Evolutionary conservation across 805 yeast species (phyloP).

Genomic region (Cyberlindnera mississippiensis): DNA sequence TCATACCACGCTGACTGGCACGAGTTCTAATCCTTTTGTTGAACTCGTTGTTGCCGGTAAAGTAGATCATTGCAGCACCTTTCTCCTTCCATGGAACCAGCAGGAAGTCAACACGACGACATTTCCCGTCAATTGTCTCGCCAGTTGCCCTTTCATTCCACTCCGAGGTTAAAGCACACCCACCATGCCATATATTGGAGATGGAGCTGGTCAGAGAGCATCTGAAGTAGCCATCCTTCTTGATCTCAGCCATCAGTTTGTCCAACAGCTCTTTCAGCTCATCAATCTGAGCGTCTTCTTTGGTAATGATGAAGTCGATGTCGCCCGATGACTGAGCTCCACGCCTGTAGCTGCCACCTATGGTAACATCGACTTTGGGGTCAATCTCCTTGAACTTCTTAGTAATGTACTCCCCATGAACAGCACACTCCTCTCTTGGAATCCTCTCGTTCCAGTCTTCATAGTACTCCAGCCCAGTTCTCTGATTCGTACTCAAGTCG

Average conservation of each 20-base stretch:
- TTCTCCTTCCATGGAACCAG: slow-evolving; percentile 40
- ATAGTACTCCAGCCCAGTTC: slow-evolving; percentile 42
- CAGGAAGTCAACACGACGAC: slow-evolving; percentile 54
- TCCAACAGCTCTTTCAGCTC: slow-evolving; percentile 22
- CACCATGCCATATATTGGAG: slow-evolving; percentile 33
- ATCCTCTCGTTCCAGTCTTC: slow-evolving; percentile 44
- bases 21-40: slow-evolving; percentile 43
- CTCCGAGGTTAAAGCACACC: slow-evolving; percentile 30
- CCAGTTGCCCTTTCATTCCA: slow-evolving; percentile 28
- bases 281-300: slow-evolving; percentile 27
- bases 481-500: slow-evolving; percentile 29
- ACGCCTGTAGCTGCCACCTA: slow-evolving; percentile 52
- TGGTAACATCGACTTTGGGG: slow-evolving; percentile 31
- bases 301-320: slow-evolving; percentile 47
- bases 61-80: slow-evolving; percentile 49
- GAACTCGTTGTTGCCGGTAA: slow-evolving; percentile 51
- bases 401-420: slow-evolving; percentile 36
- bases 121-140: slow-evolving; percentile 28
- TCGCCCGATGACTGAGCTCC: slow-evolving; percentile 47
- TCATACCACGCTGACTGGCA: slow-evolving; percentile 37
- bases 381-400: slow-evolving; percentile 30
- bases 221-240: slow-evolving; percentile 26
- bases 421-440: slow-evolving; percentile 40
- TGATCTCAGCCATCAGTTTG: slow-evolving; percentile 25
- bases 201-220: slow-evolving; percentile 21